Percentiles rank a stretch among this genome's conserved stretches.
Conservation (phyloP, 2,329 filamentous ascomycete species). For the Scytalidium lignicola region DNA sequence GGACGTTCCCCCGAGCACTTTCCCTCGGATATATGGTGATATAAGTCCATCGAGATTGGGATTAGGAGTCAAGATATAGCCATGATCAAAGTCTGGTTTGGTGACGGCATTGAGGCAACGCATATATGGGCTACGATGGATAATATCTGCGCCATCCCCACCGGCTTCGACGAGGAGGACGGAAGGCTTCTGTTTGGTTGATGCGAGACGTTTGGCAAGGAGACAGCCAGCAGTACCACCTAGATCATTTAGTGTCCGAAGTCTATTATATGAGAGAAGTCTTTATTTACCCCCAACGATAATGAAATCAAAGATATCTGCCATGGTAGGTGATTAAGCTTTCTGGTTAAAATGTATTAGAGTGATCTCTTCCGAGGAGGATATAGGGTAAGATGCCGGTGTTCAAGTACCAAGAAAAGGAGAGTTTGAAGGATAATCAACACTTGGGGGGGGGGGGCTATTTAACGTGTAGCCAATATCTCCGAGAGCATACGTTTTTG, state of each 20-base stretch:
- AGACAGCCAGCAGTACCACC: constrained; percentile 56
- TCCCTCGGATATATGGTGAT: constrained; percentile 26
- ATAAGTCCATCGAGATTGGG: constrained; percentile 6
- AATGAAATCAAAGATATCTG: constrained; percentile 8
- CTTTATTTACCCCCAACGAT: constrained; percentile 16
- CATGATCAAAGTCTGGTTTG: constrained; percentile 6
- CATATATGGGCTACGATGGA: constrained; percentile 46
- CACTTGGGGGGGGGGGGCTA: too few relatives aligned
- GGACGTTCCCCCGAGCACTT: constrained; percentile 26
- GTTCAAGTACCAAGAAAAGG: too few relatives aligned
- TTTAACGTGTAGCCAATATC: too few relatives aligned
- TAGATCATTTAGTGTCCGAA: constrained; percentile 20
- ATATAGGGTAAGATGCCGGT: too few relatives aligned
- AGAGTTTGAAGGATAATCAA: too few relatives aligned
- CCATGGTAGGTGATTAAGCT: not conserved
- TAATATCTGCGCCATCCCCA: constrained; percentile 37
- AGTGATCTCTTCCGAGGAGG: too few relatives aligned
- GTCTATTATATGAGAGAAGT: not conserved
- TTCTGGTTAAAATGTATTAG: not conserved
- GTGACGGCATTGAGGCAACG: constrained; percentile 46
- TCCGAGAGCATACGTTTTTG: too few relatives aligned
- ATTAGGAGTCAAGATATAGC: not conserved
- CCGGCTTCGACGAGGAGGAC: constrained; percentile 61
- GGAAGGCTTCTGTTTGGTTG: constrained; percentile 38
- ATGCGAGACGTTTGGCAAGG: constrained; percentile 48